Evolutionary conservation across 805 yeast genomes (phyloP).

Genomic region (Candida khao-thaluensis): DNA sequence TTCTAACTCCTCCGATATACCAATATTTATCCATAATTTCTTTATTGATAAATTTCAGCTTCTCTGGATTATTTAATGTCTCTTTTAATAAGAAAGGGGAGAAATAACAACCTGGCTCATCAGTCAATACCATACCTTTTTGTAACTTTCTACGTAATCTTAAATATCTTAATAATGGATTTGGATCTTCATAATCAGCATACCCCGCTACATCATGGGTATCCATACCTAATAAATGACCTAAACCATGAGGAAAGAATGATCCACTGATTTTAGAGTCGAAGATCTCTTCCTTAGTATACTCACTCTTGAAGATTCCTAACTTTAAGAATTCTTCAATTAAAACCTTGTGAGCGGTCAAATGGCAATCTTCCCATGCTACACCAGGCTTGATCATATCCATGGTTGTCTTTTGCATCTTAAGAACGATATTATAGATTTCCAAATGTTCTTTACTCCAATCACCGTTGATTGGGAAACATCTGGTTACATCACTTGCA

Average conservation of each 20-base stretch:
- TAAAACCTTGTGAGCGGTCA: slow-evolving; percentile 74
- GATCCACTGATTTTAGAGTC: slow-evolving; percentile 69
- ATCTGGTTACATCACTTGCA: slow-evolving; percentile 91
- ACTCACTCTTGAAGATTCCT: slow-evolving; percentile 68
- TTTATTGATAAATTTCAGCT: slow-evolving; percentile 57
- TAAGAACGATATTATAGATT: slow-evolving; percentile 73
- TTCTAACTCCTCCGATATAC: slow-evolving; percentile 95
- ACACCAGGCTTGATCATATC: slow-evolving; percentile 76
- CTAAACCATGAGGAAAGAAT: slow-evolving; percentile 94
- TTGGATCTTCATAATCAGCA: slow-evolving; percentile 81
- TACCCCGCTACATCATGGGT: slow-evolving; percentile 94
- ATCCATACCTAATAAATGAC: slow-evolving; percentile 91
- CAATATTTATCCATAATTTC: slow-evolving; percentile 72
- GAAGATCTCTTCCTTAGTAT: slow-evolving; percentile 61
- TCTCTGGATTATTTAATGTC: slow-evolving; percentile 47
- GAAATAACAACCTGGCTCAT: slow-evolving; percentile 94
- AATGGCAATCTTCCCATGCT: slow-evolving; percentile 81
- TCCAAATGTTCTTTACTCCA: slow-evolving; percentile 87
- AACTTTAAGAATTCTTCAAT: slow-evolving; percentile 67
- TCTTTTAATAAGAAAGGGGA: slow-evolving; percentile 76
- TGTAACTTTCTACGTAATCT: slow-evolving; percentile 74
- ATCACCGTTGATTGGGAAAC: slow-evolving; percentile 88
- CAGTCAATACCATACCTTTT: slow-evolving; percentile 83
- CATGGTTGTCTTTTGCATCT: slow-evolving; percentile 80
- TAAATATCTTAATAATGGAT: slow-evolving; percentile 72